phyloP scores from a whole-genome alignment of 495 filamentous ascomycete genomes.

The Penicillium parvum region DNA sequence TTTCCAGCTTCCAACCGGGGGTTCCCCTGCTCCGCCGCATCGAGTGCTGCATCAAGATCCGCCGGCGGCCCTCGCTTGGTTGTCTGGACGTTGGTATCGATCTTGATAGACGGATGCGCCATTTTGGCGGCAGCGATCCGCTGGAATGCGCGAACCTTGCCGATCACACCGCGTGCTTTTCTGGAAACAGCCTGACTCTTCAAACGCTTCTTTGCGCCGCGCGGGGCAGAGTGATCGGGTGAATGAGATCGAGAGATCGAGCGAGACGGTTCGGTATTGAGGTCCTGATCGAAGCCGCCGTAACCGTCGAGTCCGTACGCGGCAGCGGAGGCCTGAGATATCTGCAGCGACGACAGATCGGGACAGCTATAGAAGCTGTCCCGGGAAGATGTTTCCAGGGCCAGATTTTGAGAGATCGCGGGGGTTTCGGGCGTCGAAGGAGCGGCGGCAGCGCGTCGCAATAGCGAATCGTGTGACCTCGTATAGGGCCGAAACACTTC shows the following conservation, averaged over 20 bases:
- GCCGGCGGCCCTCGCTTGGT: constrained; percentile 39
- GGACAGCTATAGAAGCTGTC: constrained; percentile 51
- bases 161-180: constrained; percentile 47
- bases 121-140: constrained; percentile 44
- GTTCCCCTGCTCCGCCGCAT: constrained; percentile 31
- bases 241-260: constrained; percentile 33
- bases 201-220: constrained; percentile 28
- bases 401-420: constrained; percentile 39
- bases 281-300: constrained; percentile 14
- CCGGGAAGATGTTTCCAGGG: constrained; percentile 41
- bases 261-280: constrained; percentile 31
- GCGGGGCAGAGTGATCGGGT: no score
- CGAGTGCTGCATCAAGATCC: constrained; percentile 33
- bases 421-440: constrained; percentile 22
- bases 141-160: constrained; percentile 44
- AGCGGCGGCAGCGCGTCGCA: constrained; percentile 18
- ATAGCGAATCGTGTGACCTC: constrained; percentile 22
- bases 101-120: constrained; percentile 45
- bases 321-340: constrained; percentile 28
- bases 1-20: constrained; percentile 32
- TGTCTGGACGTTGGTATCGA: constrained; percentile 41
- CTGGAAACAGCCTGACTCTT: constrained; percentile 34
- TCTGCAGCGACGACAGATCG: constrained; percentile 47
- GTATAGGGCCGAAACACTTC: constrained; percentile 13
- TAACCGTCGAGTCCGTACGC: constrained; percentile 19